These are phyloP conservation scores for Fusarium marasasianum DNA, from an alignment of 2,329 filamentous ascomycete species.

Conservation along the genomic window DNA sequence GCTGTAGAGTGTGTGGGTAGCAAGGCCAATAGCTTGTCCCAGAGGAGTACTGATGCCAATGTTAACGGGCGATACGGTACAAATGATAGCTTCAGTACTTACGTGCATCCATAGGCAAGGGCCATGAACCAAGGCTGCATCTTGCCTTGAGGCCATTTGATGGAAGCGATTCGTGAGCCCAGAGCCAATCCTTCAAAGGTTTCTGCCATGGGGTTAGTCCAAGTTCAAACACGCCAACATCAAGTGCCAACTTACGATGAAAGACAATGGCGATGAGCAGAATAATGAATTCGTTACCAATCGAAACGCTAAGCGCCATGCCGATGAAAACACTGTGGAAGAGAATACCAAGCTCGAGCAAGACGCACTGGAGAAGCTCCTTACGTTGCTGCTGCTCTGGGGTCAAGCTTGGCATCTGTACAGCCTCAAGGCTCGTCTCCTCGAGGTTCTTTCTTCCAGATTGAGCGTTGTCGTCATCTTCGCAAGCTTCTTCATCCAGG, in stretches of 20 bases:
- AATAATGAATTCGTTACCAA: conserved; percentile 79
- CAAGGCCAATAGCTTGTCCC: conserved; percentile 77
- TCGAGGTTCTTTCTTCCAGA: conserved; percentile 33
- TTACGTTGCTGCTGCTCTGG: conserved; percentile 68
- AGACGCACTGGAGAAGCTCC: conserved; percentile 77
- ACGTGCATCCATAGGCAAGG: conserved; percentile 64
- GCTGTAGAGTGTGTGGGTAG: conserved; percentile 75
- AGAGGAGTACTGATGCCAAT: conserved; percentile 66
- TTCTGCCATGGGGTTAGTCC: conserved; percentile 45
- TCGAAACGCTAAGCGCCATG: conserved; percentile 82
- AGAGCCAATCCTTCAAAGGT: conserved; percentile 68
- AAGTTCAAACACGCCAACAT: accelerated
- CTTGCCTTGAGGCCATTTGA: conserved; percentile 53
- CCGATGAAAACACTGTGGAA: conserved; percentile 78
- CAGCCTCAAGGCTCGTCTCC: conserved; percentile 39
- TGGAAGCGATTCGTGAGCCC: conserved; percentile 69
- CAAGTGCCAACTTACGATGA: conserved; percentile 59
- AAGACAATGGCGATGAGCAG: conserved; percentile 82
- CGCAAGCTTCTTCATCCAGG: conserved; percentile 20
- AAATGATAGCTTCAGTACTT: conserved; percentile 40
- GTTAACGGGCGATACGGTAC: conserved; percentile 8
- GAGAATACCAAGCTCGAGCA: conserved; percentile 79
- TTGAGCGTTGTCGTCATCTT: conserved; percentile 23
- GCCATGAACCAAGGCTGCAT: conserved; percentile 66
- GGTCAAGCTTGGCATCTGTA: conserved; percentile 43